These are phyloP conservation scores for Didymella lethalis DNA, from an alignment of 2,329 filamentous ascomycete genomes.

Conservation along the genomic window DNA sequence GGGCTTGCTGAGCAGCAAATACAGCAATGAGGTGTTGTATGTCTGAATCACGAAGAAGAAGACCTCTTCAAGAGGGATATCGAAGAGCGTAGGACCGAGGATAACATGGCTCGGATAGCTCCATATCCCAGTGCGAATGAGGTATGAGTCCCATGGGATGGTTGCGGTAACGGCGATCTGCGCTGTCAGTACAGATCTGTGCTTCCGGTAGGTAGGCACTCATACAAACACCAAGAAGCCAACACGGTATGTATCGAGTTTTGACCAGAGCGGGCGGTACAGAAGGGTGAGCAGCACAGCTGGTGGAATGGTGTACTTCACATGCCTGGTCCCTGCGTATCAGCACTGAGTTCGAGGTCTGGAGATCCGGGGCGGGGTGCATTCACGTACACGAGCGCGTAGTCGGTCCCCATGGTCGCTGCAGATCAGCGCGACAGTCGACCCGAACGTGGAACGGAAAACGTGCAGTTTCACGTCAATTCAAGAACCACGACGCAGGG, in stretches of 20 bases:
- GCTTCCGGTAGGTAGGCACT: conserved; percentile 12
- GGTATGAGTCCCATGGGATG: conserved; percentile 78
- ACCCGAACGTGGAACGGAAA: conserved; percentile 19
- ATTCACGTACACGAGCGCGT: conserved; percentile 66
- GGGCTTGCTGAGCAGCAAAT: conserved; percentile 71
- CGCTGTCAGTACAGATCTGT: conserved; percentile 32
- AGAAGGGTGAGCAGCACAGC: conserved; percentile 66
- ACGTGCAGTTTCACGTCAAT: conserved; percentile 28
- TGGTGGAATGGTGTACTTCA: conserved; percentile 72
- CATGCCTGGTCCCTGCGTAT: conserved; percentile 58
- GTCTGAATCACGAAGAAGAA: conserved; percentile 83
- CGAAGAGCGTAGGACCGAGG: conserved; percentile 67
- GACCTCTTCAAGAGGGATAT: conserved; percentile 75
- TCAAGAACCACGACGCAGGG: conserved; percentile 29
- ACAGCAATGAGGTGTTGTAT: conserved; percentile 74
- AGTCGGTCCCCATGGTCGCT: conserved; percentile 64
- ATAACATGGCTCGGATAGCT: conserved; percentile 73
- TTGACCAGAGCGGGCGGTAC: conserved; percentile 68
- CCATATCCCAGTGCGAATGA: conserved; percentile 74
- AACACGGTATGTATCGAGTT: conserved; percentile 69
- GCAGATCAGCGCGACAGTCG: conserved; percentile 23
- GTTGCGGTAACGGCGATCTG: conserved; percentile 71
- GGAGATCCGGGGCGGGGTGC: conserved; percentile 12
- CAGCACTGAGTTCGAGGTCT: conserved; percentile 19
- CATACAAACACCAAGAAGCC: conserved; percentile 63